These are phyloP conservation scores for Suillus placidus DNA, from an alignment of 768 basidiomycete genomes.

Conservation along the genomic window DNA sequence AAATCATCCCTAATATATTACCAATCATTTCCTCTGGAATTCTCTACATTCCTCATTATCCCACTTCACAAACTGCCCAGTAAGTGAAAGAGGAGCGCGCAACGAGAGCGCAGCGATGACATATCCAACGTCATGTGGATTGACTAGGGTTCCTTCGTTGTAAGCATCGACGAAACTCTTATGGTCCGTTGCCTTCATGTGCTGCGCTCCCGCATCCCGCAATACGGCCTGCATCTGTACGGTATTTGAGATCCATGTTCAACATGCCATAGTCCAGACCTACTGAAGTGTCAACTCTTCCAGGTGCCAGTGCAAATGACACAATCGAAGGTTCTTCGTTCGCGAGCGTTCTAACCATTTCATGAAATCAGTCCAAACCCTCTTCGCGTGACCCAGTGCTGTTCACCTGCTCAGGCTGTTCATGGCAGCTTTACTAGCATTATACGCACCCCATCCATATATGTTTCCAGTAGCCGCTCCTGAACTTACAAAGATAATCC, in stretches of 20 bases:
- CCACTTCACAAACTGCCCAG: constrained; percentile 84
- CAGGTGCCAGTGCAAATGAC: constrained; percentile 81
- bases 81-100: constrained; percentile 60
- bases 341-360: constrained; percentile 68
- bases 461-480: constrained; percentile 74
- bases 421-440: constrained; percentile 85
- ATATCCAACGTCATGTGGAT: constrained; percentile 72
- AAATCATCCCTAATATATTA: background rate
- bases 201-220: constrained; percentile 49
- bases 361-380: constrained; percentile 12
- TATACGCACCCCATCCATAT: constrained; percentile 81
- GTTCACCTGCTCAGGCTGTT: constrained; percentile 77
- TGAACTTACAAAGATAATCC: constrained; percentile 82
- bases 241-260: constrained; percentile 6
- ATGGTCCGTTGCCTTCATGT: constrained; percentile 61
- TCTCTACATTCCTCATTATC: constrained; percentile 67
- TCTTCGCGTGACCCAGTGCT: constrained; percentile 5
- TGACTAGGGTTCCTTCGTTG: constrained; percentile 69
- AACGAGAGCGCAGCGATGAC: constrained; percentile 79
- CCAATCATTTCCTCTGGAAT: constrained; percentile 43
- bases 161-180: constrained; percentile 59
- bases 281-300: constrained; percentile 84
- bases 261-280: constrained; percentile 21
- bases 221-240: constrained; percentile 71
- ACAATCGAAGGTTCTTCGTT: constrained; percentile 79